Evolutionary conservation across 768 basidiomycete species (phyloP), one percentile per base, ranked within the genome.

Genomic region (Rhizopogon sp.): DNA sequence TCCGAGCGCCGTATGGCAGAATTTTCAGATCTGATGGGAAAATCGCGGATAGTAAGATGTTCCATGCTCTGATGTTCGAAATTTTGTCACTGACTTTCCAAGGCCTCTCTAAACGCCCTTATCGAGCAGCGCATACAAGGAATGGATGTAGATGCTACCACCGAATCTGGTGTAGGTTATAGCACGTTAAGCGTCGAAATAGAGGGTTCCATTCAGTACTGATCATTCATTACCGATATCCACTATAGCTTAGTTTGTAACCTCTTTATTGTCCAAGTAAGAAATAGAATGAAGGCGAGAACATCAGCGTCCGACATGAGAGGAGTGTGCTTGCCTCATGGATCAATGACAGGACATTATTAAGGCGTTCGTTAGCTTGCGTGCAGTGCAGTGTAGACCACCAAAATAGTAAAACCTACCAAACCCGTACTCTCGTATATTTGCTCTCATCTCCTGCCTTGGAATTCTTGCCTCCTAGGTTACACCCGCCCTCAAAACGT

Each of bases 21-120:
- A 35, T 83, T 81, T 64, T 76, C 74, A 1, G 58, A 56, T 1
- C 68, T 80, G 6, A 64, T 88, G 40, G 85, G 84, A 3, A 47
- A 59, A 22, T 74, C 79, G 31, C 68, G 80, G 16, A 70, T 87
- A 43, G 87, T 88, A 64, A 59, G 83, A 72, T 13, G 49, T 47
- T 42, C 33, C 54, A 46, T 39, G 35, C 16, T 56, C 42, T 39
- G 31, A 25, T 55, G 14, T 39, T 59, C 50, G 41, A 51, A 51
- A 61, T 50, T 53, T 17, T 50, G 43, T 50, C 51, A 50, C 52
- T 29, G 37, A 37, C 14, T 6, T 22, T 49, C 14, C 8, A 58
- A 77, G 76, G 55, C 52, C 20, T 54, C 57, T 25, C 68, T 77
- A 58, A 77, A 76, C 53, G 57, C 56, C 45, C 62, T 74, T 42